phyloP scores from a whole-genome alignment of 306 rosid species.

The Urtica urens region DNA sequence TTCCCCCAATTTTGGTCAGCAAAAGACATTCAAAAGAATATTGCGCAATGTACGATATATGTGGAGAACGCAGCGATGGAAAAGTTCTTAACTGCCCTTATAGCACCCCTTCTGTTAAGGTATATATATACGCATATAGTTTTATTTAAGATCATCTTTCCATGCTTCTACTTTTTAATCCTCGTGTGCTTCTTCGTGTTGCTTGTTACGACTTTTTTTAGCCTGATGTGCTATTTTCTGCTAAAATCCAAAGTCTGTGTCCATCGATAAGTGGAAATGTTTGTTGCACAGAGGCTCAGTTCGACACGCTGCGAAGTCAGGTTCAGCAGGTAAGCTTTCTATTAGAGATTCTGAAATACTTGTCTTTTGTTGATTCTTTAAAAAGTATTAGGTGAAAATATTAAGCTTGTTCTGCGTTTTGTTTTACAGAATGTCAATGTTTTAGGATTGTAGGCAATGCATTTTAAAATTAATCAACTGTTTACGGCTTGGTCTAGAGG shows the following conservation, averaged over 20 bases:
- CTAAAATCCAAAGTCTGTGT: slow-evolving; percentile 87
- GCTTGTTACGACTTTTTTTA: slow-evolving; percentile 23
- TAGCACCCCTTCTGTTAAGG: slow-evolving; percentile 69
- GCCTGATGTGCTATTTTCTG: slow-evolving; percentile 77
- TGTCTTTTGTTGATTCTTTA: no score
- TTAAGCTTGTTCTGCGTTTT: no score
- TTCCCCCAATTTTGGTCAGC: slow-evolving; percentile 23
- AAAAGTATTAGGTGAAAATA: no score
- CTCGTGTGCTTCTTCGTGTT: background rate
- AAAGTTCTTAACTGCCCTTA: slow-evolving; percentile 87
- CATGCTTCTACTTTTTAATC: background rate
- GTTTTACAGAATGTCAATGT: no score
- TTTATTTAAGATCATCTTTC: no score
- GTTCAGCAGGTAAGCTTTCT: slow-evolving; percentile 72
- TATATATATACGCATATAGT: slow-evolving; percentile 15
- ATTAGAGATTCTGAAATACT: no score
- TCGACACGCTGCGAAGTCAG: slow-evolving; percentile 67
- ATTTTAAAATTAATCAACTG: no score
- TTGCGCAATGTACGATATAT: slow-evolving; percentile 94
- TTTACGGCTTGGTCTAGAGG: no score
- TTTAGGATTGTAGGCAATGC: no score
- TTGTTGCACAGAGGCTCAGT: slow-evolving; percentile 77
- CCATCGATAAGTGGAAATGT: slow-evolving; percentile 73
- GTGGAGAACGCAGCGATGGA: slow-evolving; percentile 81
- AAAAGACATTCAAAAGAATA: slow-evolving; percentile 52